Evolutionary conservation across 2,329 filamentous ascomycete species (phyloP), one percentile per base, ranked within the genome.

Genomic region (Cordyceps tenuipes): DNA sequence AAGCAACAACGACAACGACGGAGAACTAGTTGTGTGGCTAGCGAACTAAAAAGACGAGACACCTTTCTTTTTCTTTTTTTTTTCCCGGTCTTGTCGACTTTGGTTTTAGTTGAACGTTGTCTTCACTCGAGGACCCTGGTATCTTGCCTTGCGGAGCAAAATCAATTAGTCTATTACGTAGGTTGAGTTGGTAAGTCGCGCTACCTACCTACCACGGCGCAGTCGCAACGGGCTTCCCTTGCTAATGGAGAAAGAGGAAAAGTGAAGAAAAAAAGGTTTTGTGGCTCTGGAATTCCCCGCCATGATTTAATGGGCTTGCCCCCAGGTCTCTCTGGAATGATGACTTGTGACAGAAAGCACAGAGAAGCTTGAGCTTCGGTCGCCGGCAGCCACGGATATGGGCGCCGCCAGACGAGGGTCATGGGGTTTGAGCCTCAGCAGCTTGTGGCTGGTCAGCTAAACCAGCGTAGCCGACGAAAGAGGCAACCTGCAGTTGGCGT

Each of bases 351-450:
- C 34, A 36, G 12, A 36, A 36, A 36, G 34, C 34, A 10, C 9
- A 36, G 23, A 17, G 6, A 43, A 43, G 17, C 39, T 43, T 21
- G 43, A 21, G 41, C 34, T 39, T 29, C 51, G n/a, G n/a, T 41
- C 36, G 15, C 53, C 43, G 43, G 53, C 43, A 56, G 41, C 23
- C 9, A 29, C 29, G 53, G 53, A 56, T 36, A n/a, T 26, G 36
- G 51, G 19, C 39, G 51, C 41, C 39, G 51, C 41, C 52, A 23
- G 17, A 26, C 17, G 12, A 39, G 47, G 53, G 53, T 56, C 53
- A 56, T 47, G 53, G 52, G 53, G 53, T 43, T 47, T 47, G 43
- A 56, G 53, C 51, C 39, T 17, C 51, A 56, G 9, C n/a, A 36
- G 12, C 13, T 17, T 12, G 52, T 47, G 41, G 53, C 53, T 23